Conservation (phyloP, 257 asterid species). For the Capsicum baccatum region DNA sequence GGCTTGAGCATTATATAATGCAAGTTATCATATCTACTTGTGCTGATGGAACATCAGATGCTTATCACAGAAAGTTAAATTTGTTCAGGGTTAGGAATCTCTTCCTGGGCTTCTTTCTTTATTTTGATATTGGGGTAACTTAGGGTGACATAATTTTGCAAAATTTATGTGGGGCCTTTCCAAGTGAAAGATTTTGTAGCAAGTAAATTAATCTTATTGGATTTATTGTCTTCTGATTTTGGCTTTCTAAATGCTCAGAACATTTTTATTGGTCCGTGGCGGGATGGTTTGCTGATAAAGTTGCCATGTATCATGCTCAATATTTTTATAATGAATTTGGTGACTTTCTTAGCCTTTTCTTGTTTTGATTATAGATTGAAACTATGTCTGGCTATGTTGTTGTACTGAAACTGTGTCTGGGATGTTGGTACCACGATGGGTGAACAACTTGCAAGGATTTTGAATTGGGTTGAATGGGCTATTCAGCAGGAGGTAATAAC, state of each 20-base stretch:
- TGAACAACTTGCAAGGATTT: conserved; percentile 87
- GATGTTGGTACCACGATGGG: conserved; percentile 92
- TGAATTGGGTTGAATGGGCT: conserved; percentile 89
- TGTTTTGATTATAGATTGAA: conserved; percentile 62
- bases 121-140: background rate
- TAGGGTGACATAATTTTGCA: conserved; percentile 1
- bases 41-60: conserved; percentile 77
- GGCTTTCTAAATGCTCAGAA: background rate
- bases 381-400: background rate
- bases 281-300: background rate
- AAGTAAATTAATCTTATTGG: background rate
- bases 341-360: conserved; percentile 30
- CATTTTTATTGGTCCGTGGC: background rate
- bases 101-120: conserved; percentile 19
- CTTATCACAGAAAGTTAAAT: conserved; percentile 59
- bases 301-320: conserved; percentile 4
- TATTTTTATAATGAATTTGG: conserved; percentile 23
- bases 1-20: conserved; percentile 73
- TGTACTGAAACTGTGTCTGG: conserved; percentile 58
- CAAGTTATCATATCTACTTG: conserved; percentile 66
- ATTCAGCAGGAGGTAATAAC: conserved; percentile 80
- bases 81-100: conserved; percentile 68
- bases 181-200: background rate
- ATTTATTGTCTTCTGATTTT: background rate
- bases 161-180: background rate